Conservation (phyloP, 352 stramenopile species). For the Globisporangium paroecandrum region DNA sequence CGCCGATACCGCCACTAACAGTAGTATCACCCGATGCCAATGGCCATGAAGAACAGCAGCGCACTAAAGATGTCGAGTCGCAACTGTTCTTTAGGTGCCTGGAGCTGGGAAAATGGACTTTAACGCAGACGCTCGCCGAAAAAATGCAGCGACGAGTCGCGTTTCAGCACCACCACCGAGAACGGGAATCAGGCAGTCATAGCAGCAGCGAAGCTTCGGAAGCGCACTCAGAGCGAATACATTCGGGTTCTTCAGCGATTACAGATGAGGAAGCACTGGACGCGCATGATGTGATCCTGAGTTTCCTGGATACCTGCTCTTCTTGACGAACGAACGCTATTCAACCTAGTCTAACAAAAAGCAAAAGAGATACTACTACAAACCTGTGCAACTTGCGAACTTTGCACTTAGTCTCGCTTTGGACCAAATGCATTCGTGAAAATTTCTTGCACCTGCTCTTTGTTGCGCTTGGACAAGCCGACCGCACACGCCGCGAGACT, state of each 20-base stretch:
- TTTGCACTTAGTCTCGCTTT: constrained; percentile 8
- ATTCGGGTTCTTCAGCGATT: background rate
- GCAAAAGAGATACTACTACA: constrained; percentile 1
- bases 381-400: constrained; percentile 1
- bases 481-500: constrained; percentile 69
- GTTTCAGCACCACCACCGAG: background rate
- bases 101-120: constrained; percentile 19
- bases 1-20: background rate
- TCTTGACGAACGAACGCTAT: background rate
- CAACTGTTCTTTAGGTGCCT: constrained; percentile 27
- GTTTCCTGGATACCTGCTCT: constrained; percentile 15
- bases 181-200: background rate
- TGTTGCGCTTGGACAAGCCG: constrained; percentile 67
- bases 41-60: background rate
- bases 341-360: background rate
- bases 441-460: constrained; percentile 61
- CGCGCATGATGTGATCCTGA: constrained; percentile 9
- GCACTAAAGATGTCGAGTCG: constrained; percentile 16
- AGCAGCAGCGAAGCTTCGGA: background rate
- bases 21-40: background rate
- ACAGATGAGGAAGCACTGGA: background rate
- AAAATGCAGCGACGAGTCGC: constrained; percentile 22
- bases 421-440: constrained; percentile 58
- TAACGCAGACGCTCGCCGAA: constrained; percentile 25
- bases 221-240: background rate